Evolutionary conservation across 768 basidiomycete genomes (phyloP).

Genomic region (Lentinula raphanica): DNA sequence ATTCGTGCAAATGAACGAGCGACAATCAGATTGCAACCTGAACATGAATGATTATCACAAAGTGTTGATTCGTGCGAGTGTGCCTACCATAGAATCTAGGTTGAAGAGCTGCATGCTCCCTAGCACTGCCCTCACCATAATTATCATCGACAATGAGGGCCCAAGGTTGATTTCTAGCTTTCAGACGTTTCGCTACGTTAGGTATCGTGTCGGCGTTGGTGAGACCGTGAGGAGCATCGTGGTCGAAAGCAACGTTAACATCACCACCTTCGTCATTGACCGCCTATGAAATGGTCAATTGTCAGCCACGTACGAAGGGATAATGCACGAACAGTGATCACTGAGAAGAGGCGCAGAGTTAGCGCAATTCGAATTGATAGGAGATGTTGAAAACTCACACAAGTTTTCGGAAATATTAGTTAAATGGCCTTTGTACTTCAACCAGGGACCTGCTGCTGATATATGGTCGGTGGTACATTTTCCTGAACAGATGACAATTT

Average conservation of each 20-base stretch:
- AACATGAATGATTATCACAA: background rate
- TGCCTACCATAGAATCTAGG: slow-evolving; percentile 83
- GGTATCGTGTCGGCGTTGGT: slow-evolving; percentile 77
- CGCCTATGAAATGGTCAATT: slow-evolving; percentile 42
- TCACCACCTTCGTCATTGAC: slow-evolving; percentile 93
- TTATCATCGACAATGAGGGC: slow-evolving; percentile 93
- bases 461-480: slow-evolving; percentile 99
- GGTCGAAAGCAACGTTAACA: slow-evolving; percentile 88
- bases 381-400: slow-evolving; percentile 50
- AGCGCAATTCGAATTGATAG: background rate
- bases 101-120: slow-evolving; percentile 96
- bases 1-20: slow-evolving; percentile 96
- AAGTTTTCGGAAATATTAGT: slow-evolving; percentile 96
- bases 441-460: slow-evolving; percentile 95
- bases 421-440: slow-evolving; percentile 97
- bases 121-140: slow-evolving; percentile 95
- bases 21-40: slow-evolving; percentile 82
- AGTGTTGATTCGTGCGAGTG: background rate
- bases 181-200: slow-evolving; percentile 83
- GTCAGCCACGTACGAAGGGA: background rate
- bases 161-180: slow-evolving; percentile 82
- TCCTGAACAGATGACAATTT: background rate
- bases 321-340: background rate
- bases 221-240: slow-evolving; percentile 41
- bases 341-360: background rate